Conservation (phyloP, 2,329 filamentous ascomycete species). For the Trichoderma koningiopsis region DNA sequence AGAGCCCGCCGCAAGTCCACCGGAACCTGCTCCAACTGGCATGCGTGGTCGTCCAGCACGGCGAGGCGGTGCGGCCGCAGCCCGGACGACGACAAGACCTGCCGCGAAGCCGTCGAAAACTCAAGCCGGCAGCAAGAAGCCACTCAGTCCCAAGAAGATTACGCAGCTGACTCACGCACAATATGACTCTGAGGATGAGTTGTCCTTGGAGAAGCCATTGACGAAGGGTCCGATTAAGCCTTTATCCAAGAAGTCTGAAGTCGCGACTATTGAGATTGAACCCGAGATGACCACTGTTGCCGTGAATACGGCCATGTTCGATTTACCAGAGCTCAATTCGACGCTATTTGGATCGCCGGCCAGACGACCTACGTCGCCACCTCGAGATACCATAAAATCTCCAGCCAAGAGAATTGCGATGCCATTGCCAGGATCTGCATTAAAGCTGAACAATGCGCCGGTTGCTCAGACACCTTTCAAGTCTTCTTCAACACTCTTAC, state of each 20-base stretch:
- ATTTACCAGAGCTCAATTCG: conserved; percentile 42
- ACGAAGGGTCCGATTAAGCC: conserved; percentile 28
- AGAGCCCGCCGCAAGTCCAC: conserved; percentile 45
- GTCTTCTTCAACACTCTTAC: conserved; percentile 42
- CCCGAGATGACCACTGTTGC: conserved; percentile 28
- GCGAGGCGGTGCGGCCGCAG: conserved; percentile 36
- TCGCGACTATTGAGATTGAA: conserved; percentile 8
- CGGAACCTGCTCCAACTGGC: conserved; percentile 40
- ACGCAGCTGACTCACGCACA: conserved; percentile 55
- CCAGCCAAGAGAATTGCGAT: conserved; percentile 52
- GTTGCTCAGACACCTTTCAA: conserved; percentile 40
- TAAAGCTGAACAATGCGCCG: conserved; percentile 33
- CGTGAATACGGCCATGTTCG: conserved; percentile 34
- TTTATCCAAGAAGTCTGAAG: conserved; percentile 13
- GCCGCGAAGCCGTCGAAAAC: conserved; percentile 38
- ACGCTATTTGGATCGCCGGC: conserved; percentile 56
- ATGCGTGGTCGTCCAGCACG: conserved; percentile 50
- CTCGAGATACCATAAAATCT: conserved; percentile 58
- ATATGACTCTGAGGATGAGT: conserved; percentile 60
- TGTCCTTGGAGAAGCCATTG: conserved; percentile 53
- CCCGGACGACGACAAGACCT: conserved; percentile 41
- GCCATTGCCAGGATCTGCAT: conserved; percentile 38
- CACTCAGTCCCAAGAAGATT: conserved; percentile 66
- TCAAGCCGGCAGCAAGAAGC: conserved; percentile 44
- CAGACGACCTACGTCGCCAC: conserved; percentile 56